Evolutionary conservation across 306 rosid species (phyloP), one percentile per base, ranked within the genome.

Genomic region (Quillaja saponaria): DNA sequence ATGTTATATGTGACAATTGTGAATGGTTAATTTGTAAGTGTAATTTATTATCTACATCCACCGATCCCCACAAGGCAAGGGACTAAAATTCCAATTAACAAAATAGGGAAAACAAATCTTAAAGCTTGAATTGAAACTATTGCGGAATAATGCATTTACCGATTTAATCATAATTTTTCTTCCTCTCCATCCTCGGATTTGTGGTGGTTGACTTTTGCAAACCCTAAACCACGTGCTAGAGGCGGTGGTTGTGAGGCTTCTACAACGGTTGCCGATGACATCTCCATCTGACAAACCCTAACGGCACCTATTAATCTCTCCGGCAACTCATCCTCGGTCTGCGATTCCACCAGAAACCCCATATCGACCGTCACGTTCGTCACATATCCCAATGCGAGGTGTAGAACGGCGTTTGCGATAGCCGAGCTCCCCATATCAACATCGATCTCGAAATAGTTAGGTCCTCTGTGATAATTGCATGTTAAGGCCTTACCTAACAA

Each of bases 281-380:
- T 91, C 63, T 91, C 90, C 86, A 91, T 88, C 82, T 91, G 95
- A 69, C 84, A 82, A 20, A 91, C 80, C 86, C 97, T 79, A 37
- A 91, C 84, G 0, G 96, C 95, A 3, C 97, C 97, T 12, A 88
- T 50, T 25, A 91, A 69, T 17, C 61, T 80, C 73, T 91, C 97
- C 40, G 97, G 97, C 50, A 91, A 57, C 82, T 91, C 97, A 42
- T 84, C 95, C 74, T 88, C 90, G 13, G 87, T 51, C 72, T 84
- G 96, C 20, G 90, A 87, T 68, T 91, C 97, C 73, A 88, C 95
- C 38, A 91, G 73, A 42, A 91, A 91, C 10, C 97, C 96, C 96
- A 91, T 88, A 47, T 91, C 95, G 54, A 91, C 81, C 13, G 88
- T 78, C 9, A 91, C 91, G 81, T 74, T 84, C 14, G 96, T 85